Conservation (phyloP, 2,329 filamentous ascomycete genomes). For the Ophiostoma populinum region DNA sequence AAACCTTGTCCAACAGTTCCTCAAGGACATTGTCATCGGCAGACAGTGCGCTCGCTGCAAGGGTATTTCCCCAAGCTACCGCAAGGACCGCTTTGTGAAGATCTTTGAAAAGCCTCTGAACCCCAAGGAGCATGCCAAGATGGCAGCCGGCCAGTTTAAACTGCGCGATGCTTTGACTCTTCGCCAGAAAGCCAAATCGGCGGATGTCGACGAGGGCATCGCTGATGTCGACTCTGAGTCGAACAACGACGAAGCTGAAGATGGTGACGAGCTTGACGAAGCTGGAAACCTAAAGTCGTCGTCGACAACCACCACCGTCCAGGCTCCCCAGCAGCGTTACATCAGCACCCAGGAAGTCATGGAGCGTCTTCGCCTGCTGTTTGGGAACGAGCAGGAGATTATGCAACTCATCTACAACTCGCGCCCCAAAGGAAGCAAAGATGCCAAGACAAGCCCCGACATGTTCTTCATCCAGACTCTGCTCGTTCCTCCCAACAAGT, state of each 20-base stretch:
- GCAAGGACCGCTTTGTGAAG: constrained; percentile 83
- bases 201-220: constrained; percentile 44
- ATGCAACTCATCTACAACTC: constrained; percentile 73
- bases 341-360: constrained; percentile 72
- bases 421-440: constrained; percentile 40
- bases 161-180: constrained; percentile 40
- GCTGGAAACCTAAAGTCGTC: constrained; percentile 38
- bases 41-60: constrained; percentile 50
- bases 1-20: constrained; percentile 63
- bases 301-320: constrained; percentile 12
- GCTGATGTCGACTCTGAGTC: constrained; percentile 41
- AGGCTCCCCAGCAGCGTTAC: constrained; percentile 44
- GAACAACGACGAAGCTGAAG: constrained; percentile 18
- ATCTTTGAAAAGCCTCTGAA: constrained; percentile 74
- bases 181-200: neutral
- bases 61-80: constrained; percentile 63
- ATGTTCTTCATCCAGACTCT: constrained; percentile 90
- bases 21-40: constrained; percentile 51
- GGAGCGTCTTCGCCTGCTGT: constrained; percentile 60
- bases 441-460: constrained; percentile 47
- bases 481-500: constrained; percentile 82
- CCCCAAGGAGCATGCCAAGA: constrained; percentile 58
- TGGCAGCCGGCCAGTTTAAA: constrained; percentile 52
- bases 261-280: constrained; percentile 27
- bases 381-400: constrained; percentile 74